Evolutionary conservation across 495 filamentous ascomycete species (phyloP).

Genomic region (Glarea lozoyensis): DNA sequence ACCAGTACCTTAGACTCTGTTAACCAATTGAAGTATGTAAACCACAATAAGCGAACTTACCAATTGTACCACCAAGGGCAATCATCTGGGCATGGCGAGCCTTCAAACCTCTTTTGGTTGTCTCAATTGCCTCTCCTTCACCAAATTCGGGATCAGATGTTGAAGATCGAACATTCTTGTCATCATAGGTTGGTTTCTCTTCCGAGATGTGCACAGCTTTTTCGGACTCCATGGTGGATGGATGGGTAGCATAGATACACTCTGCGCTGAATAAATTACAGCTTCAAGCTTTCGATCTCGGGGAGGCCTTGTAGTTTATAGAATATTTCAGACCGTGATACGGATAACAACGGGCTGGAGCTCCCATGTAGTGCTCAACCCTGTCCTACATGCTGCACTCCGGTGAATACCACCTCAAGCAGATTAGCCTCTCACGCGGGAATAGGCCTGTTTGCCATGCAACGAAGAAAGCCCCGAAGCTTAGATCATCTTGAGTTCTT

Average conservation of each 20-base stretch:
- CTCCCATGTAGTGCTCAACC: too few species aligned
- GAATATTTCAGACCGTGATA: too few species aligned
- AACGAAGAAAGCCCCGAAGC: too few species aligned
- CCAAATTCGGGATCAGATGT: slow-evolving; percentile 3
- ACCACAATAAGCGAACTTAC: not conserved
- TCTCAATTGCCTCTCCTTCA: slow-evolving; percentile 4
- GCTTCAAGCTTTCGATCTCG: too few species aligned
- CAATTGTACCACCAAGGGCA: slow-evolving; percentile 72
- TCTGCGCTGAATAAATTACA: too few species aligned
- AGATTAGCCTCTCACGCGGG: too few species aligned
- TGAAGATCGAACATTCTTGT: not conserved
- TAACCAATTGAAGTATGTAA: not conserved
- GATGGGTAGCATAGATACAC: not conserved
- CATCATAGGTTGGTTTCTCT: not conserved
- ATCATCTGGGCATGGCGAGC: slow-evolving; percentile 68
- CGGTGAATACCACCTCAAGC: too few species aligned
- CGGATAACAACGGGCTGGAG: too few species aligned
- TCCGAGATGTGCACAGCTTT: not conserved
- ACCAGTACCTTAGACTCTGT: slow-evolving; percentile 35
- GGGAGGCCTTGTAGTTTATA: too few species aligned
- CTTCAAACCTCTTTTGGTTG: slow-evolving; percentile 45
- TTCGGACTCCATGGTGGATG: not conserved
- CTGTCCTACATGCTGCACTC: too few species aligned
- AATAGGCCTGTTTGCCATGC: too few species aligned
- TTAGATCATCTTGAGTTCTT: too few species aligned